Evolutionary conservation across 2,329 filamentous ascomycete genomes (phyloP).

Genomic region (Xylaria polymorpha): DNA sequence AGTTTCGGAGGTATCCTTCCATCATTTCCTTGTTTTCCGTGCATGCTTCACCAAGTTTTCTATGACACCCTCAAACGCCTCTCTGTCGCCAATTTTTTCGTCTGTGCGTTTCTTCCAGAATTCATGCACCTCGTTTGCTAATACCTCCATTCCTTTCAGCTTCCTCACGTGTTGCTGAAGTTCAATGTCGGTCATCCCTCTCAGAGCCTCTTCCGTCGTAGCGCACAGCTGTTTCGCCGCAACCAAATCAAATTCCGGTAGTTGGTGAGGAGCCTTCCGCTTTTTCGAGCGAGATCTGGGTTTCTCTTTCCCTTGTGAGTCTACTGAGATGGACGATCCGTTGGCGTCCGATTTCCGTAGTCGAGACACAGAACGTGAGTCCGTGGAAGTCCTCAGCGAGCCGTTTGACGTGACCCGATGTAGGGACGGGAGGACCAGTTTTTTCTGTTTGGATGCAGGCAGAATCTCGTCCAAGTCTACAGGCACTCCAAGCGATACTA

Average conservation of each 20-base stretch:
- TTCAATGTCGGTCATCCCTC: conserved; percentile 82
- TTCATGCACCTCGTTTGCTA: conserved; percentile 80
- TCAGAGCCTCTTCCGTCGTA: conserved; percentile 85
- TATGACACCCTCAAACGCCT: conserved; percentile 96
- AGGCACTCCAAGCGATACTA: conserved; percentile 94
- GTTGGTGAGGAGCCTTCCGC: conserved; percentile 70
- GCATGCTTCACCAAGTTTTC: conserved; percentile 95
- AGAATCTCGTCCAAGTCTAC: conserved; percentile 98
- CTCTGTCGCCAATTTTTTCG: conserved; percentile 88
- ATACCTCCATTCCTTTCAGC: conserved; percentile 75
- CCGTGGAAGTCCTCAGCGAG: conserved; percentile 66
- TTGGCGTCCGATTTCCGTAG: conserved; percentile 62
- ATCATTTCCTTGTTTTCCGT: conserved; percentile 83
- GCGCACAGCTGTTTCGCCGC: conserved; percentile 81
- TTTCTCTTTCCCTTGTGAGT: conserved; percentile 66
- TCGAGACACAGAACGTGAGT: conserved; percentile 62
- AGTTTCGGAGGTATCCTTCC: conserved; percentile 47
- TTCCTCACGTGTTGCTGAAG: conserved; percentile 76
- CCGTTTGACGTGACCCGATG: conserved; percentile 59
- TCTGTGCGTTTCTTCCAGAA: conserved; percentile 91
- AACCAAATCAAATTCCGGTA: conserved; percentile 82
- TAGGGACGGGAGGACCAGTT: conserved; percentile 86
- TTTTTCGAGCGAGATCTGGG: conserved; percentile 54
- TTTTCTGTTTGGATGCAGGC: conserved; percentile 97
- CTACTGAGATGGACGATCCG: conserved; percentile 68